Base-by-base conservation (phyloP, 208 protist genomes). In the Lotmaria passim region DNA sequence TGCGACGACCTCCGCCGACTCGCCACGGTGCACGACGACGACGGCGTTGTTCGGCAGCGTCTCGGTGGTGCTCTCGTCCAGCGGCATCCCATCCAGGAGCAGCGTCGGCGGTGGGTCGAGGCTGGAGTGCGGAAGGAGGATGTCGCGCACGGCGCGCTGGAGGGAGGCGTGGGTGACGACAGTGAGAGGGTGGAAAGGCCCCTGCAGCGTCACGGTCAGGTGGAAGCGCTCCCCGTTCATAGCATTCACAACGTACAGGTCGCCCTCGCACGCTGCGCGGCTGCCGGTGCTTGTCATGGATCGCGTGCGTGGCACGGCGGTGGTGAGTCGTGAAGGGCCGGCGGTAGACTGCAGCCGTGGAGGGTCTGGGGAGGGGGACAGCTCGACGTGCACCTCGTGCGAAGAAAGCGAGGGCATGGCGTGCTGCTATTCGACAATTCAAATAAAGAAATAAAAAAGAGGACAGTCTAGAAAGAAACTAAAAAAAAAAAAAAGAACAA, bases 31-130 rank as follows among this genome's bases (percentile, higher is more conserved):
- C 53, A 76, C 56, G 23, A 69, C 62, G 12, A 76, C 24, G 12
- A 70, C 61, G 15, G 71, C 71, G 31, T 61, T 61, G 43, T 70
- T 70, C 21, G 71, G 56, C 21, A 76, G 24, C 6, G 30, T 47
- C 30, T 39, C 57, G 17, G 61, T 62, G 23, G 39, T 39, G 41
- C 71, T 77, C 28, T 53, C 28, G 31, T 67, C 63, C 19, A 77
- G 36, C 15, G 63, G 56, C 11, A 60, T 56, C 19, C 71, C 71
- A 10, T 77, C 64, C 19, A 70, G 21, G 39, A 71, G 62, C 14
- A 77, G 63, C 47, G 34, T 61, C 57, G 31, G 63, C 15, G 46
- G 63, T 21, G 19, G 63, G 33, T 64, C 57, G 43, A 14, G 43
- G 63, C 43, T 50, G 55, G 23, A 30, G 26, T 23, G 33, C 41